Evolutionary conservation across 805 yeast genomes (phyloP).

Genomic region (Starmerella bombi): DNA sequence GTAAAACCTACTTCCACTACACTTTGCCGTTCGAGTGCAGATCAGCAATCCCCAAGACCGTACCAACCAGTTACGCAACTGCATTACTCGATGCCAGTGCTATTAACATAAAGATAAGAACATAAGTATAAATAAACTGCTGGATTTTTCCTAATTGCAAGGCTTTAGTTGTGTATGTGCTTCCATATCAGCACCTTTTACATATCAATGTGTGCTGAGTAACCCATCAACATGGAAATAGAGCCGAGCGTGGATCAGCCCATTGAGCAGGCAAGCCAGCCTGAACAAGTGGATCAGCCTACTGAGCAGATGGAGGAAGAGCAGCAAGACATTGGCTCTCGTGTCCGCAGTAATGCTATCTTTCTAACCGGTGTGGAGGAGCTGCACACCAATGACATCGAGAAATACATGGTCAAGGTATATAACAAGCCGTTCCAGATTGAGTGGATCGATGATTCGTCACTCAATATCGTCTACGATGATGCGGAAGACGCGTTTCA

Average conservation of each 20-base stretch:
- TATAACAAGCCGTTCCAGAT: constrained; percentile 29
- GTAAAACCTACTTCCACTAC: too few species aligned
- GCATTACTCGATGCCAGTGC: too few species aligned
- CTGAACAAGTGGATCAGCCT: neutral
- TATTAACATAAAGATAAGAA: too few species aligned
- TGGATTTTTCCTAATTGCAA: too few species aligned
- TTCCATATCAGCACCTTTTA: too few species aligned
- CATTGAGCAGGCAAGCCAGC: neutral
- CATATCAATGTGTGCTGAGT: too few species aligned
- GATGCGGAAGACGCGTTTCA: constrained; percentile 30
- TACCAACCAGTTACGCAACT: too few species aligned
- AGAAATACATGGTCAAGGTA: constrained; percentile 39
- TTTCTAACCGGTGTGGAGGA: constrained; percentile 50
- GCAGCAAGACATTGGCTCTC: too few species aligned
- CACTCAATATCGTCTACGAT: constrained; percentile 43
- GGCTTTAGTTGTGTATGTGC: too few species aligned
- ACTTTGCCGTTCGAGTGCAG: too few species aligned
- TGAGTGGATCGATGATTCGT: constrained; percentile 56
- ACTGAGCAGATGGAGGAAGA: neutral
- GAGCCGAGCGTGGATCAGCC: neutral
- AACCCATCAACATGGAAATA: neutral
- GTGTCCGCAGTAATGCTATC: constrained; percentile 38
- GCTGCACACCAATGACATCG: constrained; percentile 47
- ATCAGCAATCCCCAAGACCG: too few species aligned
- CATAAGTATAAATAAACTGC: too few species aligned